These are phyloP conservation scores for Talaromyces pinophilus DNA, from an alignment of 2,329 filamentous ascomycete genomes.

Conservation along the genomic window DNA sequence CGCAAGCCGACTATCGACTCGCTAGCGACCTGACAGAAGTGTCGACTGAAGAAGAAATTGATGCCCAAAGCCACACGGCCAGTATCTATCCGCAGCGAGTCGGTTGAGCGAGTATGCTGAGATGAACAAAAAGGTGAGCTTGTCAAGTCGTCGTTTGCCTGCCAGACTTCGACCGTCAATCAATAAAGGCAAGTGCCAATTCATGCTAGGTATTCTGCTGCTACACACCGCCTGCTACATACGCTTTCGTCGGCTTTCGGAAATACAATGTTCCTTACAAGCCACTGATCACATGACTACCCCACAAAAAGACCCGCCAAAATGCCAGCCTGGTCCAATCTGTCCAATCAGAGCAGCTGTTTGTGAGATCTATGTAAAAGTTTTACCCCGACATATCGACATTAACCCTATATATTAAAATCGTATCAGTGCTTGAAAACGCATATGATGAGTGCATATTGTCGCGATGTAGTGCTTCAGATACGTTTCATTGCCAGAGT, in stretches of 20 bases:
- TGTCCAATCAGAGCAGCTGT: background rate
- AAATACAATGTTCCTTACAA: background rate
- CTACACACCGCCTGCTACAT: background rate
- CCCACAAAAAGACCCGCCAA: background rate
- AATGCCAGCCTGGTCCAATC: no score
- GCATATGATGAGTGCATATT: background rate
- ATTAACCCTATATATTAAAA: no score
- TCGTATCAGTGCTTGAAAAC: background rate
- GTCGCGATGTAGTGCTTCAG: background rate
- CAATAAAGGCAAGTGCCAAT: slow-evolving; percentile 1
- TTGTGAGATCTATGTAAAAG: background rate
- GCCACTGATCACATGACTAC: background rate
- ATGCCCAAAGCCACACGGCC: background rate
- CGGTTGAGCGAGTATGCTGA: background rate
- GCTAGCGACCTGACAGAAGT: background rate
- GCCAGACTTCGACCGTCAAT: background rate
- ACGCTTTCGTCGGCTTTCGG: background rate
- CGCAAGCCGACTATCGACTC: background rate
- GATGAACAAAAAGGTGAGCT: slow-evolving; percentile 5
- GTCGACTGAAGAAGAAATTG: background rate
- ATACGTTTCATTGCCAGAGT: no score
- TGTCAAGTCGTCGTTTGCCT: background rate
- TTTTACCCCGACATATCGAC: background rate
- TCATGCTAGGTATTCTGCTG: slow-evolving; percentile 1
- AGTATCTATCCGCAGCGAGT: background rate